Base-by-base conservation (phyloP, 192 early-diverging fungal species). In the Coemansia sp. region DNA sequence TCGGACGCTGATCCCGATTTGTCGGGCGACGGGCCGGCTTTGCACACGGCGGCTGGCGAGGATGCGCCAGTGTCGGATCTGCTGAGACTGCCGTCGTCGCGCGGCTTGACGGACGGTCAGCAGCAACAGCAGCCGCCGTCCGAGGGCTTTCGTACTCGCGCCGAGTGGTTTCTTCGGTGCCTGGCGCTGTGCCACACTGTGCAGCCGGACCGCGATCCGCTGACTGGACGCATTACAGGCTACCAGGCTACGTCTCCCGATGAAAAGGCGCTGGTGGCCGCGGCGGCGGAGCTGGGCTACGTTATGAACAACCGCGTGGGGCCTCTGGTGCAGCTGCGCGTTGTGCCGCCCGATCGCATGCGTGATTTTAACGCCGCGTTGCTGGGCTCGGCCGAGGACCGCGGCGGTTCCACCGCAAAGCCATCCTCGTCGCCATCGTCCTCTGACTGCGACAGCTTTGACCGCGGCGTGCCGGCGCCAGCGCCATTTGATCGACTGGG, bases 191-290 rank as follows among this genome's bases (percentile, higher is more conserved):
- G 90, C 56, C 93, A 93, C 53, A 90, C 85, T 51, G 86, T 79
- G 30, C 81, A 91, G 26, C 90, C 89, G 0, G 89, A 91, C 54
- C 65, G 78, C 23, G 79, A 82, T 60, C 68, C 78, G 27, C 66
- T 79, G 32, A 84, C 80, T 1, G 79, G 82, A 14, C 63, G 76
- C 8, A 73, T 77, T 25, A 84, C 84, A 25, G 78, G 84, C n/a
- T 94, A 92, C 61, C 85, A 88, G 70, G 85, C 86, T 1, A 81
- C 87, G 1, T 91, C 88, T 10, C 90, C 91, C 10, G 91, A 93
- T 56, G 91, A 93, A 67, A 83, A 86, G 60, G 91, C 91, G 10
- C 64, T 93, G 37, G 88, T 90, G 2, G 83, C 80, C 0, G 90
- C 88, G 13, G 91, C 89, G 5, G 81, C 82, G 11, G 84, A 90